Conservation (phyloP, 129 eudicot genomes). For the Lonicera japonica region DNA sequence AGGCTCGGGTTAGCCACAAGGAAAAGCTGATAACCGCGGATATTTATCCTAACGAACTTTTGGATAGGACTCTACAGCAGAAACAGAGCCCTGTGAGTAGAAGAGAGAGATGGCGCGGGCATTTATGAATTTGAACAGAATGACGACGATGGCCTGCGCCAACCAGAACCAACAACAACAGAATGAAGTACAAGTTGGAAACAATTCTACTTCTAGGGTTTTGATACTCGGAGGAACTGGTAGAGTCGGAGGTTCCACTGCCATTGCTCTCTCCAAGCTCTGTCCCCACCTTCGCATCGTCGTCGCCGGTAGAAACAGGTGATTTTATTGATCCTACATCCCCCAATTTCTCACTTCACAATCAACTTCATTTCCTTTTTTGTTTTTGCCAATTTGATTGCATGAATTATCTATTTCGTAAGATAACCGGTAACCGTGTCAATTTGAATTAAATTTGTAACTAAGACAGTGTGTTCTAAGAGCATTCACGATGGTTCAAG, state of each 20-base stretch:
- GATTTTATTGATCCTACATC: background rate
- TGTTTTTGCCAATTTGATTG: background rate
- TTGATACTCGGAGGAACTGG: conserved; percentile 88
- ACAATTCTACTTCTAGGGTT: conserved; percentile 56
- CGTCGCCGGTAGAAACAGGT: conserved; percentile 86
- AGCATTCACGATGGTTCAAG: too few species aligned
- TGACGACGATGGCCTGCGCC: conserved; percentile 25
- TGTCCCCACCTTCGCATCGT: conserved; percentile 61
- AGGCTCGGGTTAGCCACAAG: too few species aligned
- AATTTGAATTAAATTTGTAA: too few species aligned
- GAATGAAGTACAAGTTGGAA: conserved; percentile 6
- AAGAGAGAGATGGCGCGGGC: conserved; percentile 41
- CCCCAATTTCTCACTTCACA: background rate
- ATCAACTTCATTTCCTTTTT: background rate
- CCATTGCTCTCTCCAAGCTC: conserved; percentile 72
- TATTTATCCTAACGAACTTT: conserved; percentile 9
- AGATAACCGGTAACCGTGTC: too few species aligned
- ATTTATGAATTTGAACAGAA: conserved; percentile 39
- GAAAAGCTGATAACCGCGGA: background rate
- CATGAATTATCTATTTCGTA: background rate
- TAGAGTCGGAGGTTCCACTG: conserved; percentile 93
- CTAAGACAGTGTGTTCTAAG: too few species aligned
- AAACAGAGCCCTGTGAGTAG: background rate
- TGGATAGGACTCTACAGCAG: too few species aligned
- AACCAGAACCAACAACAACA: background rate